Evolutionary conservation across 2,329 filamentous ascomycete species (phyloP), one percentile per base, ranked within the genome.

Genomic region (Fusarium sp.): DNA sequence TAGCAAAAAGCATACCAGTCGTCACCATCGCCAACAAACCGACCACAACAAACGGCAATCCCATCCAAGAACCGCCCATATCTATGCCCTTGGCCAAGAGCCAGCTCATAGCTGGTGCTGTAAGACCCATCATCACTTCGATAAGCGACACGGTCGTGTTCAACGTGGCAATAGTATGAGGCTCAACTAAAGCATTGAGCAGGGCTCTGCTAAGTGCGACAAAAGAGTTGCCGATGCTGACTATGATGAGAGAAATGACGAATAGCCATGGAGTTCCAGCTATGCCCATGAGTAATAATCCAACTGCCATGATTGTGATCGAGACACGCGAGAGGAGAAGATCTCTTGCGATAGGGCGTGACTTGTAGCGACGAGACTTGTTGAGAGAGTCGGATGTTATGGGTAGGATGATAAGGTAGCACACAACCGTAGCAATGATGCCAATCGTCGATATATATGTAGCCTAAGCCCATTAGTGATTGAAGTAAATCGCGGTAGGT

Each of bases 151-250:
- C 79, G 6, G 85, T 78, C 7, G 84, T 85, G 73, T 88, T 89
- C 25, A 88, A 77, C 1, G 83, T 83, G 24, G 85, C 87, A 14
- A 88, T 80, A 7, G 87, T 83, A 61, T 86, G 82, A 24, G 83
- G 80, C 68, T 87, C 85, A 14, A 89, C 84, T 13, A 88, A 73
- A 12, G 82, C 81, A 46, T 84, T 87, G n/a, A 88, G 74, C 9
- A 89, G 75, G 5, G 83, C 84, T 34, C 87, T 81, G 20, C 84
- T 74, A 2, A 87, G 72, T 0, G 83, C 71, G 0, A 72, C 54
- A 47, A 84, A 81, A 8, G 86, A 86, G 16, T 71, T 70, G 0
- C 87, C 86, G 2, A 86, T 65, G 6, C 82, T 82, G 14, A 82
- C 80, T 16, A 85, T 76, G 24, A 85, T 74, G 30, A 88, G 80